Evolutionary conservation across 441 rosid genomes (phyloP).

Genomic region (Populus hybrid): DNA sequence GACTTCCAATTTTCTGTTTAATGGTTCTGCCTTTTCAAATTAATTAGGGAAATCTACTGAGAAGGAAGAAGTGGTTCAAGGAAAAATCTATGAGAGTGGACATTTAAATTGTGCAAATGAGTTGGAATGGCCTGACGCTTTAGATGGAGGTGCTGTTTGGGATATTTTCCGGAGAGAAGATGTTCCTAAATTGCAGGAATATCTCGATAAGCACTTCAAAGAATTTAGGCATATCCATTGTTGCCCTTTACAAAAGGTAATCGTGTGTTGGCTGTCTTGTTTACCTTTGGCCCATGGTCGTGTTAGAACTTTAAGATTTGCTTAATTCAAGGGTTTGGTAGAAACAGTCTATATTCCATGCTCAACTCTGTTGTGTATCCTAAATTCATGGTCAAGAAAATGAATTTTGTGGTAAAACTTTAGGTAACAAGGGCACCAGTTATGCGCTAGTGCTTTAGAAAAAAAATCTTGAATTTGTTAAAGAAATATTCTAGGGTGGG

Average conservation of each 20-base stretch:
- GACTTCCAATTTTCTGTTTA: background rate
- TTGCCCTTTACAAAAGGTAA: conserved; percentile 45
- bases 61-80: background rate
- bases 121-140: conserved; percentile 7
- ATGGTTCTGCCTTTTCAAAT: background rate
- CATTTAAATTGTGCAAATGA: background rate
- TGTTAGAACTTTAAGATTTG: background rate
- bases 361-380: background rate
- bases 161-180: conserved; percentile 76
- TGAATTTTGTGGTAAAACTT: background rate
- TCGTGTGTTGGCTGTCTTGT: background rate
- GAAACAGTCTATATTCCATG: background rate
- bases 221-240: conserved; percentile 57
- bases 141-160: conserved; percentile 67
- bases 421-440: background rate
- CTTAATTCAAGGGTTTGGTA: background rate
- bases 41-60: background rate
- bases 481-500: background rate
- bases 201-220: conserved; percentile 45
- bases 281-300: background rate
- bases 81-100: background rate
- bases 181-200: conserved; percentile 50
- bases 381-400: background rate
- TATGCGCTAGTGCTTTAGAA: background rate
- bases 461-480: background rate